phyloP scores from a whole-genome alignment of 2,329 filamentous ascomycete genomes.

The Alternaria postmessia region DNA sequence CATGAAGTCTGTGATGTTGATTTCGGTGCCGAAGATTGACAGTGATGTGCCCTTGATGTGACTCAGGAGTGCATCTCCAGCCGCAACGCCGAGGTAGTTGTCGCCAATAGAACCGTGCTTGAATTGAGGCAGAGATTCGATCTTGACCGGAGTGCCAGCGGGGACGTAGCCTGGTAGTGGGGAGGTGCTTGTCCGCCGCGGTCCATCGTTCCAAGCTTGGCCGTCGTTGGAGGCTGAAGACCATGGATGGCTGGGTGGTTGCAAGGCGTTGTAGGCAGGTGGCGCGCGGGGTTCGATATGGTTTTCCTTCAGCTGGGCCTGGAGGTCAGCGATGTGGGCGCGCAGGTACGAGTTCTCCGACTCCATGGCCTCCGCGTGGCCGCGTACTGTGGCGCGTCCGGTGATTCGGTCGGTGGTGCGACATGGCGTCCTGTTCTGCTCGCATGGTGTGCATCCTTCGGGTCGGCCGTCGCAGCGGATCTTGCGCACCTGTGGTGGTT shows the following conservation, averaged over 20 bases:
- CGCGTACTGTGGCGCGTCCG: conserved; percentile 78
- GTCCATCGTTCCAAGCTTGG: conserved; percentile 33
- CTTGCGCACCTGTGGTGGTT: conserved; percentile 71
- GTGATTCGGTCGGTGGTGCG: conserved; percentile 88
- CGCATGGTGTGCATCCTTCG: conserved; percentile 83
- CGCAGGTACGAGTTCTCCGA: conserved; percentile 73
- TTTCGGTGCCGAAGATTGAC: conserved; percentile 80
- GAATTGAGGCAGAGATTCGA: conserved; percentile 55
- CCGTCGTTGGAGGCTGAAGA: conserved; percentile 25
- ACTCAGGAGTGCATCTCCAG: conserved; percentile 71
- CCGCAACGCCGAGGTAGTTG: conserved; percentile 71
- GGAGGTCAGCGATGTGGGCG: conserved; percentile 71
- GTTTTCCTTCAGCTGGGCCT: conserved; percentile 68
- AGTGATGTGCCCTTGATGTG: conserved; percentile 78
- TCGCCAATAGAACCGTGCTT: conserved; percentile 61
- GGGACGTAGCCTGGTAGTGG: conserved; percentile 38
- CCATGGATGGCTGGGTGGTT: conserved; percentile 29
- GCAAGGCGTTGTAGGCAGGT: conserved; percentile 43
- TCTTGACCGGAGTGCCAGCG: conserved; percentile 25
- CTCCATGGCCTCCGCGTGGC: conserved; percentile 80
- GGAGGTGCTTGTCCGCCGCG: conserved; percentile 34
- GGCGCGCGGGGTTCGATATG: conserved; percentile 67
- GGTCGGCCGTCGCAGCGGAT: conserved; percentile 85
- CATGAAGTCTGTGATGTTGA: conserved; percentile 78
- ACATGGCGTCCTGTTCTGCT: conserved; percentile 78